Conservation (phyloP, 2,329 filamentous ascomycete species). For the Beauveria medogensis region DNA sequence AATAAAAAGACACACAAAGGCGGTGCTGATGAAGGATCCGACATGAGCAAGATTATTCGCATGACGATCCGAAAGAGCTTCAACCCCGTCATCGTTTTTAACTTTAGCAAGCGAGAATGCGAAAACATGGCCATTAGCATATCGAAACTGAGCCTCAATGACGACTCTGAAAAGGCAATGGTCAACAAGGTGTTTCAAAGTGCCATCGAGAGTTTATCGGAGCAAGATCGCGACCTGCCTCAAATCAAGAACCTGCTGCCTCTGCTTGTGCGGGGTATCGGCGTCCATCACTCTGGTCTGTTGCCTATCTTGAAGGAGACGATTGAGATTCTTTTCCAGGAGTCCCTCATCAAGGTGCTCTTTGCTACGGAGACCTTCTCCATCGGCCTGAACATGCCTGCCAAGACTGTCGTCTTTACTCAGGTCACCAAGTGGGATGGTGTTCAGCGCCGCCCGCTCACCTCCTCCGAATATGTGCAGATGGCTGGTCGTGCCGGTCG, state of each 20-base stretch:
- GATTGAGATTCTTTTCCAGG: constrained; percentile 97
- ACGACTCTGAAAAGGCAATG: constrained; percentile 90
- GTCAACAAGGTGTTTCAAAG: constrained; percentile 90
- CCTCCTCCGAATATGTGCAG: constrained; percentile 89
- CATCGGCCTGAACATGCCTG: constrained; percentile 97
- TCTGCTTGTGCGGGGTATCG: constrained; percentile 81
- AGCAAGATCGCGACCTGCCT: constrained; percentile 79
- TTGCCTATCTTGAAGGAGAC: constrained; percentile 96
- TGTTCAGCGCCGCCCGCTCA: constrained; percentile 71
- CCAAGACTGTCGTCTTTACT: constrained; percentile 98
- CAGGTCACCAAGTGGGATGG: constrained; percentile 95
- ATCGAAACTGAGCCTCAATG: constrained; percentile 85
- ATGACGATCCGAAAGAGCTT: constrained; percentile 99
- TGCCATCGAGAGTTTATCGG: constrained; percentile 84
- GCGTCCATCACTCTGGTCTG: constrained; percentile 93
- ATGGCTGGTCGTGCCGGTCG: constrained; percentile 97
- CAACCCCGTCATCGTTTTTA: constrained; percentile 98
- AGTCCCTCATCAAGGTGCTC: constrained; percentile 93
- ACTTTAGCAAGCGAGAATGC: constrained; percentile 96
- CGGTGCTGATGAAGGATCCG: constrained; percentile 62
- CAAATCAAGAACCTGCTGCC: constrained; percentile 90
- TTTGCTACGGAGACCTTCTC: constrained; percentile 99
- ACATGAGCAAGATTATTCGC: constrained; percentile 95
- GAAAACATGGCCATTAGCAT: constrained; percentile 85
- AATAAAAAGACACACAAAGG: constrained; percentile 90